phyloP scores from a whole-genome alignment of 371 early-diverging fungal genomes.

The Syncephalis plumigaleata region DNA sequence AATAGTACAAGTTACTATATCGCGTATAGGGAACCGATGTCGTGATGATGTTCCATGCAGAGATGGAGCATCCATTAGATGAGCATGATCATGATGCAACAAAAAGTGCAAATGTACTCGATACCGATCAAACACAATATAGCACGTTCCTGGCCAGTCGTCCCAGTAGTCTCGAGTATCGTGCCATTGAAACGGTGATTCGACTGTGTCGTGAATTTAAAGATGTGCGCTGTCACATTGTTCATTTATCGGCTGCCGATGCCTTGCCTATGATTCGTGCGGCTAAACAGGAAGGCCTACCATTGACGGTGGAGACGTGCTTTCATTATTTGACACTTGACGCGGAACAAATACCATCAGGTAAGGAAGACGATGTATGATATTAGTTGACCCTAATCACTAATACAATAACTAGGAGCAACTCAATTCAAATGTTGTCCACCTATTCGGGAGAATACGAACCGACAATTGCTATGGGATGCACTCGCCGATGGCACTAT shows the following conservation, averaged over 20 bases:
- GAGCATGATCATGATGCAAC: slow-evolving; percentile 12
- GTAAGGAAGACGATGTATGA: slow-evolving; percentile 6
- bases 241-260: slow-evolving; percentile 58
- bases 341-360: slow-evolving; percentile 46
- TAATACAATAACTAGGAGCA: slow-evolving; percentile 14
- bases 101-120: slow-evolving; percentile 5
- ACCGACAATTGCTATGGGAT: slow-evolving; percentile 53
- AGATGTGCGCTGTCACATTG: slow-evolving; percentile 59
- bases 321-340: slow-evolving; percentile 58
- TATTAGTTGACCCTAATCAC: no score
- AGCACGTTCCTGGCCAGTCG: slow-evolving; percentile 48
- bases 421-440: slow-evolving; percentile 78
- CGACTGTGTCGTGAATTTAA: slow-evolving; percentile 41
- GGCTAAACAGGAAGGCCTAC: slow-evolving; percentile 49
- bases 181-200: slow-evolving; percentile 56
- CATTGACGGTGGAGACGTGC: slow-evolving; percentile 65
- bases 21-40: slow-evolving; percentile 13
- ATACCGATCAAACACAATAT: slow-evolving; percentile 31
- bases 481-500: slow-evolving; percentile 61
- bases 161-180: slow-evolving; percentile 45
- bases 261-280: slow-evolving; percentile 53
- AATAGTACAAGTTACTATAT: no score
- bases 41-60: slow-evolving; percentile 63
- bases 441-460: slow-evolving; percentile 53
- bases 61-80: slow-evolving; percentile 32